These are phyloP conservation scores for Xerocomellus amylosporus DNA, from an alignment of 768 basidiomycete genomes.

Conservation along the genomic window DNA sequence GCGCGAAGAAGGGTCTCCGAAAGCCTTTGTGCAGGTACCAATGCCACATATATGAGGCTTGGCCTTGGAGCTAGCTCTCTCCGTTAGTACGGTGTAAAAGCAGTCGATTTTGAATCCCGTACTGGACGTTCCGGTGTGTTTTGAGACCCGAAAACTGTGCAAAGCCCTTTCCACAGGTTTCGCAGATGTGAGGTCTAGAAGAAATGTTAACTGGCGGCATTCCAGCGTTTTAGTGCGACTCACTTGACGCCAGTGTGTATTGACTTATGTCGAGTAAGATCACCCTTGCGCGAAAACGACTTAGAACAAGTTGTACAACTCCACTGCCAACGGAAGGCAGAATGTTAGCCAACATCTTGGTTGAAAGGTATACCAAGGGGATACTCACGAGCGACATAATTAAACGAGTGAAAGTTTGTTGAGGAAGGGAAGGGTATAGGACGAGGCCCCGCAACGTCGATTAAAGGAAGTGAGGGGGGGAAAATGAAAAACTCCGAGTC, in stretches of 20 bases:
- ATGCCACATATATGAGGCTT: conserved; percentile 55
- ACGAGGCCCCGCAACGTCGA: conserved; percentile 49
- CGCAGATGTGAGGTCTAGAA: conserved; percentile 51
- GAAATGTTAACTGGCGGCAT: not conserved
- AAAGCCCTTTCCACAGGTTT: conserved; percentile 53
- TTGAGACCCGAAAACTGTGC: conserved; percentile 58
- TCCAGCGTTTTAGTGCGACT: conserved; percentile 2
- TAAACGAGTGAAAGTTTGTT: conserved; percentile 1
- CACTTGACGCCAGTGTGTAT: conserved; percentile 54
- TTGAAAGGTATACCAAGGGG: not conserved
- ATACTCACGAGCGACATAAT: conserved; percentile 26
- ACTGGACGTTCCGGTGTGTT: conserved; percentile 69
- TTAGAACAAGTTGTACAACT: conserved; percentile 46
- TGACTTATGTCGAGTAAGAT: conserved; percentile 54
- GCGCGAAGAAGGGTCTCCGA: conserved; percentile 70
- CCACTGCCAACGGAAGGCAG: conserved; percentile 27
- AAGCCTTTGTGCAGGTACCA: conserved; percentile 45
- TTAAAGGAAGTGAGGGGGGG: conserved; percentile 13
- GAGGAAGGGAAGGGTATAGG: conserved; percentile 27
- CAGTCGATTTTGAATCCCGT: conserved; percentile 25
- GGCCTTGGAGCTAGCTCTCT: conserved; percentile 40
- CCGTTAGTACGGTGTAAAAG: conserved; percentile 8
- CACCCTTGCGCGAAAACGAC: conserved; percentile 54
- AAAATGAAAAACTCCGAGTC: conserved; percentile 2
- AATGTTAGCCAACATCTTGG: not conserved